These are phyloP conservation scores for Hypoxylon perforatum DNA, from an alignment of 495 filamentous ascomycete genomes.

Conservation along the genomic window DNA sequence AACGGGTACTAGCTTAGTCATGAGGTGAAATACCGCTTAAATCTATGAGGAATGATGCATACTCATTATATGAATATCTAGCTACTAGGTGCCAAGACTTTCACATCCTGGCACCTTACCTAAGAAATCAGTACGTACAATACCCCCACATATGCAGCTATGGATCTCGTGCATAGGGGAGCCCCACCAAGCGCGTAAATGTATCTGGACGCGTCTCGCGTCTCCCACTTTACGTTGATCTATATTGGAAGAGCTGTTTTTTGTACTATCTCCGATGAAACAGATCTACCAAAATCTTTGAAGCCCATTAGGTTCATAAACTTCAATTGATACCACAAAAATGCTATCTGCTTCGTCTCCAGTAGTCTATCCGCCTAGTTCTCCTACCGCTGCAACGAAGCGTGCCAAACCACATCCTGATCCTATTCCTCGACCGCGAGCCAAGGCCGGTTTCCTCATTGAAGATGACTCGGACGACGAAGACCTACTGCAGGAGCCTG, in stretches of 20 bases:
- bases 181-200: slow-evolving; percentile 27
- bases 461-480: slow-evolving; percentile 53
- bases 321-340: slow-evolving; percentile 44
- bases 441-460: slow-evolving; percentile 55
- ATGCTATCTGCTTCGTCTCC: slow-evolving; percentile 76
- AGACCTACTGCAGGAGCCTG: slow-evolving; percentile 29
- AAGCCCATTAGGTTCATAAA: background rate
- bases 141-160: too few relatives aligned
- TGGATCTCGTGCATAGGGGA: background rate
- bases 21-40: too few relatives aligned
- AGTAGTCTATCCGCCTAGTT: slow-evolving; percentile 64
- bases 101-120: too few relatives aligned
- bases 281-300: background rate
- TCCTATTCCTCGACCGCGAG: slow-evolving; percentile 50
- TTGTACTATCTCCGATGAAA: slow-evolving; percentile 5
- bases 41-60: too few relatives aligned
- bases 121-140: too few relatives aligned
- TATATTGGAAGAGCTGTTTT: slow-evolving; percentile 10
- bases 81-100: too few relatives aligned
- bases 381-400: slow-evolving; percentile 58
- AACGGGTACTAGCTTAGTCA: too few relatives aligned
- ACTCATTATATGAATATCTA: too few relatives aligned
- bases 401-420: slow-evolving; percentile 54
- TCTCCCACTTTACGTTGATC: slow-evolving; percentile 25
- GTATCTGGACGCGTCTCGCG: slow-evolving; percentile 29